Conservation (phyloP, 768 basidiomycete genomes). For the Symmetrospora coprosmae region DNA sequence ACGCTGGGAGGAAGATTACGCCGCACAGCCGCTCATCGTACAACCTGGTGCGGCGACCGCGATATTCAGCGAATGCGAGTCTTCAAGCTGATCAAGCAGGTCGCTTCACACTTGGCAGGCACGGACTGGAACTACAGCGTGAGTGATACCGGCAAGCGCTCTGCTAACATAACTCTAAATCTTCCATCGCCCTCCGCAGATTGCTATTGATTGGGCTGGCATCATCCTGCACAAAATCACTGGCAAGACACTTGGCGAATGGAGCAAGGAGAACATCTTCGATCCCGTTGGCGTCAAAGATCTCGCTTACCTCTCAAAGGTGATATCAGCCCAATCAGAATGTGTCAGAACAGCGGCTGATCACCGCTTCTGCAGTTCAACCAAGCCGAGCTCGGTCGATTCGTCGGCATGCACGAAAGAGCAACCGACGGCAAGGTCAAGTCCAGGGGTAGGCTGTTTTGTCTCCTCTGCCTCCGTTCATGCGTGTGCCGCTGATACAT, state of each 20-base stretch:
- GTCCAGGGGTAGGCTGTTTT: background rate
- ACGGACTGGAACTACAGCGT: slow-evolving; percentile 21
- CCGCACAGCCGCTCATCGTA: slow-evolving; percentile 1
- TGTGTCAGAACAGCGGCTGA: too few relatives aligned
- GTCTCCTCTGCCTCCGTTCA: background rate
- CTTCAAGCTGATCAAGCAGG: too few relatives aligned
- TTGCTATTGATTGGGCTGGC: slow-evolving; percentile 22
- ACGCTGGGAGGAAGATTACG: background rate
- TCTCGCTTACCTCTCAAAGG: too few relatives aligned
- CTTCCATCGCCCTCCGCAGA: too few relatives aligned
- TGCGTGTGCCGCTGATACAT: background rate
- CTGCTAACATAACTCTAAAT: too few relatives aligned
- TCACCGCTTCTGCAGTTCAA: too few relatives aligned
- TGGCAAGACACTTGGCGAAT: slow-evolving; percentile 18
- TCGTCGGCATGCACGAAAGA: background rate
- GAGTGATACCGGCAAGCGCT: background rate
- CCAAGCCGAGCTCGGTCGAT: too few relatives aligned
- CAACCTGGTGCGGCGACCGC: slow-evolving; percentile 21
- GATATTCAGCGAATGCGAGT: too few relatives aligned
- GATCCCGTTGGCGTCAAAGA: slow-evolving; percentile 24
- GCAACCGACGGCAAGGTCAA: background rate
- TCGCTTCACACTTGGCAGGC: too few relatives aligned
- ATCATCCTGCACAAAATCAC: slow-evolving; percentile 12
- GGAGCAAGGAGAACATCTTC: slow-evolving; percentile 21
- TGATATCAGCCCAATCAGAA: slow-evolving; percentile 1